phyloP scores from a whole-genome alignment of 2,329 filamentous ascomycete genomes.

The Didymella pomorum region DNA sequence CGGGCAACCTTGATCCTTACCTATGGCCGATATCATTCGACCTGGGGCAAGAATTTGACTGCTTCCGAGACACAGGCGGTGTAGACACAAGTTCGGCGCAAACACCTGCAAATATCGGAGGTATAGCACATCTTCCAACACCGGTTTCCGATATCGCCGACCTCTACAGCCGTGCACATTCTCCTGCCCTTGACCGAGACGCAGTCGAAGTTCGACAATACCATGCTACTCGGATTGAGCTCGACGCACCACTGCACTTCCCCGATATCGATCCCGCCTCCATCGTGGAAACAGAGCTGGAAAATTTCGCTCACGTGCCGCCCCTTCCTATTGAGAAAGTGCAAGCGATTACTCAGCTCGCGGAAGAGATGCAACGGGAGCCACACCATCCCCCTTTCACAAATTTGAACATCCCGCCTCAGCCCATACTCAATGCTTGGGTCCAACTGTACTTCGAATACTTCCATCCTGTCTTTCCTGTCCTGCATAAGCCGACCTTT shows the following conservation, averaged over 20 bases:
- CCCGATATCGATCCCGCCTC: not conserved
- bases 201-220: not conserved
- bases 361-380: not conserved
- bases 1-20: not conserved
- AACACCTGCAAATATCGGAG: not conserved
- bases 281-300: not conserved
- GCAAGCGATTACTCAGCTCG: not conserved
- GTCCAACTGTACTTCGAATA: not conserved
- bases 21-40: not conserved
- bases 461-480: not conserved
- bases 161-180: not conserved
- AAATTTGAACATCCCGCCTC: not conserved
- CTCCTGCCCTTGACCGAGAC: not conserved
- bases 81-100: not conserved
- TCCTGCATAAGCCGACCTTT: not conserved
- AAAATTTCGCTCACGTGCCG: not conserved
- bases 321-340: not conserved
- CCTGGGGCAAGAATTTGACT: not conserved
- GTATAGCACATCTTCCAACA: not conserved
- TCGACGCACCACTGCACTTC: not conserved
- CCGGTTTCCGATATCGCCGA: not conserved
- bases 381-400: not conserved
- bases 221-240: not conserved
- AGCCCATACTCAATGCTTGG: not conserved
- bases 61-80: not conserved